Evolutionary conservation across 2,329 filamentous ascomycete species (phyloP).

Genomic region (Aureobasidium sp.): DNA sequence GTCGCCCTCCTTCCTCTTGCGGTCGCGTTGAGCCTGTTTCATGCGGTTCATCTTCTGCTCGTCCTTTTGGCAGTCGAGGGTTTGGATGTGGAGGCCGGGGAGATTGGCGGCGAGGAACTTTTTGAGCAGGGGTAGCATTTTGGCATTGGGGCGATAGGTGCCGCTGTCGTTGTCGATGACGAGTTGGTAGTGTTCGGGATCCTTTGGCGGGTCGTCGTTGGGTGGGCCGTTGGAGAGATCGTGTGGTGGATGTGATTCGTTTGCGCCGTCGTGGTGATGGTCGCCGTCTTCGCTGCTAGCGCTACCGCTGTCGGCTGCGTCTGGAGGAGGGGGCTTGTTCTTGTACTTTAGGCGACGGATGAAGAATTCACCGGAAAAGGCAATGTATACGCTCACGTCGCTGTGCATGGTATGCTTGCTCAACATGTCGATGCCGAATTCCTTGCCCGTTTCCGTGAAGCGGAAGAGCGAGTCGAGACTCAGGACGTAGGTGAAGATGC

Average conservation of each 20-base stretch:
- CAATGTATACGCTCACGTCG: constrained; percentile 82
- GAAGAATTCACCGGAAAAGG: constrained; percentile 89
- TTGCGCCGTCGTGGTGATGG: neutral
- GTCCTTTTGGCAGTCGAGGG: constrained; percentile 63
- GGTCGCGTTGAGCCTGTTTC: constrained; percentile 65
- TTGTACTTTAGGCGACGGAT: constrained; percentile 57
- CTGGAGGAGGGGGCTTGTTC: constrained; percentile 30
- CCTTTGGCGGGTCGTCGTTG: constrained; percentile 36
- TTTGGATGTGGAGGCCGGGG: constrained; percentile 64
- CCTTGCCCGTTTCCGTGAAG: constrained; percentile 92
- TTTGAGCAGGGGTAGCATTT: constrained; percentile 62
- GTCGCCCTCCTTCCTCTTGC: constrained; percentile 57
- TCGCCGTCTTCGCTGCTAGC: constrained; percentile 19
- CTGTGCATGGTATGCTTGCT: constrained; percentile 97
- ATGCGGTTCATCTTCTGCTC: constrained; percentile 63
- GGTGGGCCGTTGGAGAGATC: constrained; percentile 40
- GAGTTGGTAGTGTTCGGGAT: constrained; percentile 64
- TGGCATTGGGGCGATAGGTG: constrained; percentile 80
- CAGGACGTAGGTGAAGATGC: constrained; percentile 85
- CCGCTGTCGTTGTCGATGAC: constrained; percentile 93
- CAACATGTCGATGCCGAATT: constrained; percentile 87
- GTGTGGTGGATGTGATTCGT: constrained; percentile 39
- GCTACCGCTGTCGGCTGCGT: constrained; percentile 38
- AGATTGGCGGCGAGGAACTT: constrained; percentile 64
- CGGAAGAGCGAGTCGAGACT: constrained; percentile 78